Evolutionary conservation across 495 filamentous ascomycete genomes (phyloP).

Genomic region (Antarctomyces pellizariae): DNA sequence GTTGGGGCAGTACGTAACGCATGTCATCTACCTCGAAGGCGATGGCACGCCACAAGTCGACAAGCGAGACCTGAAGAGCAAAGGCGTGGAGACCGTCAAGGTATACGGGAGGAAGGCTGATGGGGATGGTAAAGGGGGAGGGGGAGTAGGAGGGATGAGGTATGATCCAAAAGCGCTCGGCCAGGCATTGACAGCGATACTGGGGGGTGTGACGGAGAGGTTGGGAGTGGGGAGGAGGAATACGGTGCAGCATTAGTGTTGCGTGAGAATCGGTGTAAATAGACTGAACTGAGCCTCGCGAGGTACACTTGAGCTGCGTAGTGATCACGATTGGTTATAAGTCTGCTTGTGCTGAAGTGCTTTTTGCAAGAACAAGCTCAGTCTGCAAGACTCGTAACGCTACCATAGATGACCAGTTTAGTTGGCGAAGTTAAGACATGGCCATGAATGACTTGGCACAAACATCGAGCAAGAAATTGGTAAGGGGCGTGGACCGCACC

Average conservation of each 20-base stretch:
- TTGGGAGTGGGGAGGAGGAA: conserved; percentile 39
- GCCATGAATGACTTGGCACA: no score
- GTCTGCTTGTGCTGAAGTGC: no score
- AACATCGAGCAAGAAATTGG: background rate
- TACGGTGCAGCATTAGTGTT: conserved; percentile 28
- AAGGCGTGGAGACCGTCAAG: conserved; percentile 55
- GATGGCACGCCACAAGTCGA: conserved; percentile 48
- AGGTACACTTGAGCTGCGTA: no score
- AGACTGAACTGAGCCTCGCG: no score
- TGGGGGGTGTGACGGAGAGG: conserved; percentile 41
- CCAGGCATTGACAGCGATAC: conserved; percentile 56
- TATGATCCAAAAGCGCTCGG: conserved; percentile 58
- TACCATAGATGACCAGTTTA: no score
- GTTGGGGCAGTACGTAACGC: conserved; percentile 44
- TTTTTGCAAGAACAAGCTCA: background rate
- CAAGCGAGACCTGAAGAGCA: conserved; percentile 28
- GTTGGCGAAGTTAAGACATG: no score
- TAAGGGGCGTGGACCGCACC: background rate
- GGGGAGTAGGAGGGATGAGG: conserved; percentile 26
- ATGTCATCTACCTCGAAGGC: conserved; percentile 63
- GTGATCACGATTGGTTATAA: no score
- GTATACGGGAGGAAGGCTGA: conserved; percentile 47
- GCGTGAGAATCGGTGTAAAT: conserved; percentile 7
- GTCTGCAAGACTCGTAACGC: no score
- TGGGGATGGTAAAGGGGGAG: conserved; percentile 16